Evolutionary conservation across 1,139 yeast genomes (phyloP).

Genomic region (Taphrina confusa): DNA sequence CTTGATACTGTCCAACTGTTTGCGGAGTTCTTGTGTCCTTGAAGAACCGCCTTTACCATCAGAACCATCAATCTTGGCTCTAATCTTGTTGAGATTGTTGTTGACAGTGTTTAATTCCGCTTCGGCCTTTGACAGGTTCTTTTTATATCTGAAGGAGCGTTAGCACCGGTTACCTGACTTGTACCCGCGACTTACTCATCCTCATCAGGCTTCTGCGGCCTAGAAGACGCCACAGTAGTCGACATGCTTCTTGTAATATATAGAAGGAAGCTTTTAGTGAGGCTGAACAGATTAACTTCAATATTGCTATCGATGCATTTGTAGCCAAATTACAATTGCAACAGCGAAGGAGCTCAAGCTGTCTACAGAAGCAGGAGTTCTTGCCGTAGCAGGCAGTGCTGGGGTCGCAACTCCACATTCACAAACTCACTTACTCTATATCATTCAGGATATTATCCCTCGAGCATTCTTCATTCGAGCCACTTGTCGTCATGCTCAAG

Average conservation of each 20-base stretch:
- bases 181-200: neutral
- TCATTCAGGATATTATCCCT: too few relatives aligned
- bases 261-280: too few relatives aligned
- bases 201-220: constrained; percentile 31
- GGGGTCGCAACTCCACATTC: too few relatives aligned
- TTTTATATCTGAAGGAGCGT: constrained; percentile 11
- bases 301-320: too few relatives aligned
- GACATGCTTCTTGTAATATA: constrained; percentile 7
- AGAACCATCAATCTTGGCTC: constrained; percentile 30
- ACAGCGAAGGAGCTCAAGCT: too few relatives aligned
- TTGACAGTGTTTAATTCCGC: constrained; percentile 29
- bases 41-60: constrained; percentile 32
- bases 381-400: too few relatives aligned
- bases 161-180: neutral
- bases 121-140: constrained; percentile 28
- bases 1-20: constrained; percentile 46
- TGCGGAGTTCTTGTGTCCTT: constrained; percentile 25
- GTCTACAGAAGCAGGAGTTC: too few relatives aligned
- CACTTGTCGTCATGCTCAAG: too few relatives aligned
- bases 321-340: too few relatives aligned
- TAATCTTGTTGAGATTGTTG: constrained; percentile 48
- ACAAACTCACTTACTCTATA: too few relatives aligned
- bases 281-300: too few relatives aligned
- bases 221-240: constrained; percentile 1
- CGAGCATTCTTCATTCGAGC: too few relatives aligned